Base-by-base conservation (phyloP, 73 alveolate species). In the Paramecium sonneborni region DNA sequence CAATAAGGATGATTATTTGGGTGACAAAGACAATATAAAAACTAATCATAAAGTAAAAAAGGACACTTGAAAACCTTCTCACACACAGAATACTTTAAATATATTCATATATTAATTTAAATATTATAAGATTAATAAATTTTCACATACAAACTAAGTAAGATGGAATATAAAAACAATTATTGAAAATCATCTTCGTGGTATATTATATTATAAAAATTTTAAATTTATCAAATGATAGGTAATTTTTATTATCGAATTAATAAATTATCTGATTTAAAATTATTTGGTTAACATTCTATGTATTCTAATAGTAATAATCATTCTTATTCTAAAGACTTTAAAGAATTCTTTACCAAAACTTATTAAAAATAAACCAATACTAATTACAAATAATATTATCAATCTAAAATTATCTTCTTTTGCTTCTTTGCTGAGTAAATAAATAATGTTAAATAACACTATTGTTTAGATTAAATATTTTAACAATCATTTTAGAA, bases 371-470 rank as follows among this genome's bases (percentile, higher is more conserved):
- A 55, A 38, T 56, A 85, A 37, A 39, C 95, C 10, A 92, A 92
- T 23, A 89, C 90, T n/a, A 95, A 93, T 28, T 97, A 95, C 38
- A 97, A 98, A 32, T 35, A 35, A 35, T 4, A 35, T 35, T 35
- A 35, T 35, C 43, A 35, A 35, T 35, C 43, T 35, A 35, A 4
- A 4, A 35, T 35, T 35, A 4, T 2, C 43, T 35, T 98, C 98
- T 9, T 32, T 92, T 6, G 55, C 69, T 37, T 86, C 95, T 10
- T 69, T 95, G 34, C 38, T 93, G 24, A 85, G 89, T 28, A 92
- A 32, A 93, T 95, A 93, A 93, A 68, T 74, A 92, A 43, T 57
- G 28, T 15, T 58, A 26, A 58, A 67, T 87, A 57, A 92, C 21
- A 92, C 70, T 96, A 97, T 76, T 97, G 96, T 96, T 37, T 24